phyloP scores from a whole-genome alignment of 306 rosid genomes.

The Cercis canadensis region DNA sequence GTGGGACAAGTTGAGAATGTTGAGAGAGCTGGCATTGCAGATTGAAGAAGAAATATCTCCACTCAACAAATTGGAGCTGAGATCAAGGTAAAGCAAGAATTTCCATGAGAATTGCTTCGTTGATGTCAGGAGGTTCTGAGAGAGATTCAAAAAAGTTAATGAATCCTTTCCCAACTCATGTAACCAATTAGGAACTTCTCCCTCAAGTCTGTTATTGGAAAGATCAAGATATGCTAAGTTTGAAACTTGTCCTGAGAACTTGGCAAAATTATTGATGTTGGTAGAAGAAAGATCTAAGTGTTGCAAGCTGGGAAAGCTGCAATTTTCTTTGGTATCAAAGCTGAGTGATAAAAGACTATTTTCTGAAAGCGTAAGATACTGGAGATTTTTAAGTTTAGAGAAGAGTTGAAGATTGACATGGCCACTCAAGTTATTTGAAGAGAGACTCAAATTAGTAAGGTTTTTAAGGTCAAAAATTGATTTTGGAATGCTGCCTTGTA shows the following conservation, averaged over 20 bases:
- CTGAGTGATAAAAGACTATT: not conserved
- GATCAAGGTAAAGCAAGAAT: not conserved
- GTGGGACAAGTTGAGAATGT: not conserved
- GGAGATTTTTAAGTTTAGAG: not conserved
- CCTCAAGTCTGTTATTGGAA: conserved; percentile 16
- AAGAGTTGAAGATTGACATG: not conserved
- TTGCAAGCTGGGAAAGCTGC: not conserved
- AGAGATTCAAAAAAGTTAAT: not conserved
- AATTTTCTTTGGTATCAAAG: not conserved
- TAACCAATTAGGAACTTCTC: conserved; percentile 34
- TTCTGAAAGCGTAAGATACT: conserved; percentile 1
- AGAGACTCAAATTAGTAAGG: not conserved
- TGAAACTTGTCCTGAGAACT: not conserved
- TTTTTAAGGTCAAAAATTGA: not conserved
- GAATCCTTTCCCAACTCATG: conserved; percentile 5
- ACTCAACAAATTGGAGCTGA: conserved; percentile 17
- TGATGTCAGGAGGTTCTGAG: conserved; percentile 19
- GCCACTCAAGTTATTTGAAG: conserved; percentile 27
- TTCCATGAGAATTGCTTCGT: not conserved
- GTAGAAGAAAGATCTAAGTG: not conserved
- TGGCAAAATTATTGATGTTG: conserved; percentile 9
- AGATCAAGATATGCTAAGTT: not conserved
- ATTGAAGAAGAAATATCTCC: not conserved
- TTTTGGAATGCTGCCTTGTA: not conserved
- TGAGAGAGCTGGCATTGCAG: not conserved